phyloP scores from a whole-genome alignment of 805 yeast genomes.

The Wickerhamiella allomyrinae region DNA sequence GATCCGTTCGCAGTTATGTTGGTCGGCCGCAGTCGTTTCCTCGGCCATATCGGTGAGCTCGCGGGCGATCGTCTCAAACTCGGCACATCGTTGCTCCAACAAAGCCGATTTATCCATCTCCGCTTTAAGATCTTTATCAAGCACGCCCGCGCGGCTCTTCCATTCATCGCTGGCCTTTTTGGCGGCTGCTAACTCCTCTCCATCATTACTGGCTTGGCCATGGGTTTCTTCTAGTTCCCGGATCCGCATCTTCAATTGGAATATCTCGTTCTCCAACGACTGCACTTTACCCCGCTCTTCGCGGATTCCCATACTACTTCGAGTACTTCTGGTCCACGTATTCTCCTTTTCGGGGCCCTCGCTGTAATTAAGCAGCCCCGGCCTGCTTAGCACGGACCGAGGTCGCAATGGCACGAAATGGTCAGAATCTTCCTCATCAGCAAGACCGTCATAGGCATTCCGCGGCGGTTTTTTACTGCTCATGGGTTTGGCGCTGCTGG shows the following conservation, averaged over 20 bases:
- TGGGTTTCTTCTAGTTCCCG: constrained; percentile 2
- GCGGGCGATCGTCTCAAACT: neutral
- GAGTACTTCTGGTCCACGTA: neutral
- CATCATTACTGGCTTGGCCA: constrained; percentile 7
- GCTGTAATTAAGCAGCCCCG: neutral
- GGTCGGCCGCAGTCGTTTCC: neutral
- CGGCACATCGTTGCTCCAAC: neutral
- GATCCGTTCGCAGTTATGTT: neutral
- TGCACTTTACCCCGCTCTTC: constrained; percentile 7
- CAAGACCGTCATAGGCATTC: neutral
- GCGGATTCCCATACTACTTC: constrained; percentile 4
- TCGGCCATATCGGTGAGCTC: neutral
- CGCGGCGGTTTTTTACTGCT: no score
- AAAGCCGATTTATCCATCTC: constrained; percentile 7
- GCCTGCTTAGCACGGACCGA: neutral
- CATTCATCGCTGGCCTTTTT: constrained; percentile 5
- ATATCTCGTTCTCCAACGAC: constrained; percentile 15
- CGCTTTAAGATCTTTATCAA: constrained; percentile 9
- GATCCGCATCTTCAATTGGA: constrained; percentile 15
- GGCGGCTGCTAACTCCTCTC: constrained; percentile 6
- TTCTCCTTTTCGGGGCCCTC: neutral
- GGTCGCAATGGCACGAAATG: neutral
- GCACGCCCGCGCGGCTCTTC: constrained; percentile 10
- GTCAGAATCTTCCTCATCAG: neutral
- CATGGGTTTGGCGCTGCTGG: neutral